Evolutionary conservation across 371 early-diverging fungal genomes (phyloP), one percentile per base, ranked within the genome.

Genomic region (Mucor mucedo): DNA sequence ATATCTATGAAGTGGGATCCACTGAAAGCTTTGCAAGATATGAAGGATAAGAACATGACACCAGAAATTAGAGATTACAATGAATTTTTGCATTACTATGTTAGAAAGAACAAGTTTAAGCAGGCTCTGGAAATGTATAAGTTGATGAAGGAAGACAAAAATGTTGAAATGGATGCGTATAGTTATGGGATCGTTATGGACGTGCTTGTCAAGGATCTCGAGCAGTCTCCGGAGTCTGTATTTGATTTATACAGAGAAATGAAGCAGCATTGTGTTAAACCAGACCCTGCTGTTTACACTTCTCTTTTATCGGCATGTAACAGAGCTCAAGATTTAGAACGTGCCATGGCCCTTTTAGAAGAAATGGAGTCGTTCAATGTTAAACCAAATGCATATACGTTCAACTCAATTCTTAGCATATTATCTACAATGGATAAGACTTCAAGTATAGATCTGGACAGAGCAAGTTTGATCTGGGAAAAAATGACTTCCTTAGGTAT

Each of bases 101-200:
- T 78, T 3, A 72, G 64, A 47, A 40, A 55, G n/a, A 79, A 79
- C 59, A 41, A 63, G 27, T 71, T 76, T 28, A 14, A 41, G 16
- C 65, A 74, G 13, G 81, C 84, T 4, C 27, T 77, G 7, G 60
- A 73, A 2, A 52, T 80, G 4, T 76, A 73, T 47, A 56, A 65
- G 13, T 32, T 13, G 7, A 79, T 76, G 79, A 52, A 68, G 5
- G 10, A 72, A 35, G 58, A 59, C 6, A 55, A 52, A 4, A 13
- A 16, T 10, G 60, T 78, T 2, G 52, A 52, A 5, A 68, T 75
- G 16, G 76, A 79, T 53, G 48, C 49, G 7, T 72, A 40, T 38
- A 79, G 72, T 32, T 80, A 80, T 41, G 54, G 65, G 30, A 79
- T 80, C 40, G 27, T 79, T 5, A 77, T 80, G 52, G 78, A 77